Evolutionary conservation across 495 filamentous ascomycete genomes (phyloP).

Genomic region (Penicillium pancosmium): DNA sequence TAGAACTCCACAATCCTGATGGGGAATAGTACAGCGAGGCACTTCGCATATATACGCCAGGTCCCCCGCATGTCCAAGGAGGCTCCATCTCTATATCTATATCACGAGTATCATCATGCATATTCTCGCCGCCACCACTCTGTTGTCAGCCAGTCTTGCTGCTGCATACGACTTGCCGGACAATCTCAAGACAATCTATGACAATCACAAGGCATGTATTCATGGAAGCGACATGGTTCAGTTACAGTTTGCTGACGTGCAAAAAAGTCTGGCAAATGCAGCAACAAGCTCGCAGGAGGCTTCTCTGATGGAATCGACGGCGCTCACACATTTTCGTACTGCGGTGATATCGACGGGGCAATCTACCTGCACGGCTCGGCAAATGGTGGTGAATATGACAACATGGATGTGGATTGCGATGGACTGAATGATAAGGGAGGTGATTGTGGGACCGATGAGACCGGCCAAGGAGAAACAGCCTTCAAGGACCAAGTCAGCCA

Average conservation of each 20-base stretch:
- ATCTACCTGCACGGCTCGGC: slow-evolving; percentile 33
- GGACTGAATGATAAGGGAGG: slow-evolving; percentile 52
- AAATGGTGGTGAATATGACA: slow-evolving; percentile 27
- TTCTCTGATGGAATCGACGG: slow-evolving; percentile 28
- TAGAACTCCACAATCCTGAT: background rate
- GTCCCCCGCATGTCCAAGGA: background rate
- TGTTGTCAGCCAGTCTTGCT: slow-evolving; percentile 5
- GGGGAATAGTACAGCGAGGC: slow-evolving; percentile 1
- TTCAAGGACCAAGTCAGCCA: slow-evolving; percentile 51
- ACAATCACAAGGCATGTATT: slow-evolving; percentile 27
- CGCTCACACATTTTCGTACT: slow-evolving; percentile 25
- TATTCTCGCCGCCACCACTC: background rate
- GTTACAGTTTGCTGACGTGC: background rate
- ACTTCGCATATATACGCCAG: background rate
- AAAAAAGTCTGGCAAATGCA: slow-evolving; percentile 25
- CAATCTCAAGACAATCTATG: slow-evolving; percentile 34
- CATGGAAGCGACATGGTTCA: background rate
- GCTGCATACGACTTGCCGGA: slow-evolving; percentile 31
- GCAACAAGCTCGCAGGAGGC: slow-evolving; percentile 26
- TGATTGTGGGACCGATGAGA: slow-evolving; percentile 52
- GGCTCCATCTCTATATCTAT: background rate
- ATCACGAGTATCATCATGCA: slow-evolving; percentile 6
- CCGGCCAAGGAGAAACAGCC: slow-evolving; percentile 56
- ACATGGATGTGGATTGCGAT: slow-evolving; percentile 73
- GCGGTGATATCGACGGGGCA: slow-evolving; percentile 30